A percentile compares a stretch with the other conserved stretches of the same genome.
These are phyloP conservation scores for Chlamydomonas asymmetrica DNA, from an alignment of 139 green algal species.

Conservation along the genomic window DNA sequence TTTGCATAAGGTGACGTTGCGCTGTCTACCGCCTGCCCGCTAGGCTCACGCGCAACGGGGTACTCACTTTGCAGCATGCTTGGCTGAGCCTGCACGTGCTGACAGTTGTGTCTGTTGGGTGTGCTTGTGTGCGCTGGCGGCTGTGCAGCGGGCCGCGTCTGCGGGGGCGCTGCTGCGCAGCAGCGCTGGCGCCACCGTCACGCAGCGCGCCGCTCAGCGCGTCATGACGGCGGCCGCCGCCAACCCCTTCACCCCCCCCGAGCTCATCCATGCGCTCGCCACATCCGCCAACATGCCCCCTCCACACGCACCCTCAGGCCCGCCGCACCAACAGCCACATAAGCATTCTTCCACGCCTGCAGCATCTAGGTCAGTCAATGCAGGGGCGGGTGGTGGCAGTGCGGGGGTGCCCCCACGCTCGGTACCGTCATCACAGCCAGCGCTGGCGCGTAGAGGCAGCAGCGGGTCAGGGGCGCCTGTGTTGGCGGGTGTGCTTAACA, in stretches of 20 bases:
- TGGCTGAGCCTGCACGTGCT: too few species aligned
- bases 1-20: not conserved
- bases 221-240: not conserved
- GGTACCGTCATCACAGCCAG: not conserved
- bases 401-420: not conserved
- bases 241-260: conserved; percentile 9
- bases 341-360: not conserved
- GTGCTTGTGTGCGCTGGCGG: too few species aligned
- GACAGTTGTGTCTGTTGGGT: too few species aligned
- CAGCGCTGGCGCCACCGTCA: not conserved
- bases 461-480: too few species aligned
- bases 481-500: too few species aligned
- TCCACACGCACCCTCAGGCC: too few species aligned
- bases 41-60: not conserved
- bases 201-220: too few species aligned
- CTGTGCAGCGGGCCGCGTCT: not conserved
- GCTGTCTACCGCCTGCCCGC: not conserved
- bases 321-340: too few species aligned
- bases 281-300: too few species aligned
- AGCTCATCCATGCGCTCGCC: not conserved
- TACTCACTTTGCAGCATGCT: not conserved
- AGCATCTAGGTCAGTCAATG: not conserved
- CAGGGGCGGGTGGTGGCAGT: not conserved
- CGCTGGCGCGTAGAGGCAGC: too few species aligned
- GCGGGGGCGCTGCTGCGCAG: not conserved